phyloP scores from a whole-genome alignment of 2,329 filamentous ascomycete species.

The Penicillium verrucosum region DNA sequence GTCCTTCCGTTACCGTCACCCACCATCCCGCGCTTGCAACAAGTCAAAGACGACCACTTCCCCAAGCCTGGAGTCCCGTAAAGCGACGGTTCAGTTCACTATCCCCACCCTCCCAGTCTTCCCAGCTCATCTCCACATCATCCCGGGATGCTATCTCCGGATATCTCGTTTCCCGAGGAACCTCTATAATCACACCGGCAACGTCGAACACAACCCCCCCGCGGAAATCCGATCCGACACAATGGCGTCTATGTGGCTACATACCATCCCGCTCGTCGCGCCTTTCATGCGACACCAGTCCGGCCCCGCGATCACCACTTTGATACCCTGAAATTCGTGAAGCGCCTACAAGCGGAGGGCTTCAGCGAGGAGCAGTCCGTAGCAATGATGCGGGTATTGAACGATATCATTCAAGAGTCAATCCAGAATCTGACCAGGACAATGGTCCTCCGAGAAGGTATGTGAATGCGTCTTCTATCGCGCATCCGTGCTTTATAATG shows the following conservation, averaged over 20 bases:
- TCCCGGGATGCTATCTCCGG: conserved; percentile 12
- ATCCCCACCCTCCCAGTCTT: conserved; percentile 9
- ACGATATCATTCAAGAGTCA: conserved; percentile 95
- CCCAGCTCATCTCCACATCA: conserved; percentile 15
- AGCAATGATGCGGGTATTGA: conserved; percentile 97
- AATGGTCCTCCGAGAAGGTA: conserved; percentile 95
- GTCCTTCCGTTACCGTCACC: conserved; percentile 30
- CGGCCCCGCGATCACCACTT: conserved; percentile 83
- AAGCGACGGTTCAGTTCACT: conserved; percentile 22
- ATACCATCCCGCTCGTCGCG: conserved; percentile 41
- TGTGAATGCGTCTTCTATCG: conserved; percentile 30
- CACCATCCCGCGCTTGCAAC: conserved; percentile 27
- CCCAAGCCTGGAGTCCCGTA: conserved; percentile 23
- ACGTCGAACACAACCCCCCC: conserved; percentile 16
- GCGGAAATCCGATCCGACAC: conserved; percentile 39
- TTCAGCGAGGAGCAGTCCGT: conserved; percentile 94
- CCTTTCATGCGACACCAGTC: conserved; percentile 63
- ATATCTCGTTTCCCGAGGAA: conserved; percentile 21
- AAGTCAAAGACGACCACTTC: conserved; percentile 23
- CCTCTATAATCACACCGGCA: conserved; percentile 13
- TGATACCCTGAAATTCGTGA: conserved; percentile 95
- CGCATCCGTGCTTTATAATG: background rate
- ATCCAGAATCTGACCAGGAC: conserved; percentile 97
- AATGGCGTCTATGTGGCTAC: conserved; percentile 49
- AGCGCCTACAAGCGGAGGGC: conserved; percentile 81